Evolutionary conservation across 176 grass and related monocot species (phyloP), one percentile per base, ranked within the genome.

Genomic region (Zoysia pacifica): DNA sequence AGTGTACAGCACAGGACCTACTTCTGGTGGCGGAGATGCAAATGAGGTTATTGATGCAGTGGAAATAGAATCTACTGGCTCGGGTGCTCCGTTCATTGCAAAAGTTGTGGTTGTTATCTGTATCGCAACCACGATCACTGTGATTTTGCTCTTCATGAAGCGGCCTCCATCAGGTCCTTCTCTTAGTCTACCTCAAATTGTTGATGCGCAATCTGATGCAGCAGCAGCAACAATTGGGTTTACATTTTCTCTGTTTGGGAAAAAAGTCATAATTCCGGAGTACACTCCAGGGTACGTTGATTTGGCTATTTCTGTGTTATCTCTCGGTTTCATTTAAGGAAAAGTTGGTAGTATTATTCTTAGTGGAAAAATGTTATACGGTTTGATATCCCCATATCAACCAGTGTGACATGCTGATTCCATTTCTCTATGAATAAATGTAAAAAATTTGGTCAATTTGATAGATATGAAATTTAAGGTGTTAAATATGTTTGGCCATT

Each of bases 241-340:
- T 55, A 91, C 89, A 8, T 78, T 97, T 80, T 78, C 67, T 53
- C 19, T 88, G 20, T 91, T 93, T 61, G 94, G 94, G 49, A 91
- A 91, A 81, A 89, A 76, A 72, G 71, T 93, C 42, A 73, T 97
- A 71, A 78, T 97, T 70, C 94, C 89, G 6, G 89, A 93, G 81
- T 82, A 64, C 75, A 91, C 94, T 18, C 94, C 89, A 67, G 91
- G 94, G 94, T 97, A 88, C 78, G 80, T 45, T 42, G 67, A 75
- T 76, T 67, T 74, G 63, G 3, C 70, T 61, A 87, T 76, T 60
- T 79, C 37, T 48, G 3, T 45, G 50, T 43, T 11, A 49, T 63
- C 10, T 73, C 76, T 74, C 3, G 56, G 5, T 79, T 83, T 44
- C 20, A 2, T 38, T 47, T 54, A 2, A 19, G 54, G 72, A 41